Evolutionary conservation across 331 rosid genomes (phyloP).

Genomic region (Telfairia occidentalis): DNA sequence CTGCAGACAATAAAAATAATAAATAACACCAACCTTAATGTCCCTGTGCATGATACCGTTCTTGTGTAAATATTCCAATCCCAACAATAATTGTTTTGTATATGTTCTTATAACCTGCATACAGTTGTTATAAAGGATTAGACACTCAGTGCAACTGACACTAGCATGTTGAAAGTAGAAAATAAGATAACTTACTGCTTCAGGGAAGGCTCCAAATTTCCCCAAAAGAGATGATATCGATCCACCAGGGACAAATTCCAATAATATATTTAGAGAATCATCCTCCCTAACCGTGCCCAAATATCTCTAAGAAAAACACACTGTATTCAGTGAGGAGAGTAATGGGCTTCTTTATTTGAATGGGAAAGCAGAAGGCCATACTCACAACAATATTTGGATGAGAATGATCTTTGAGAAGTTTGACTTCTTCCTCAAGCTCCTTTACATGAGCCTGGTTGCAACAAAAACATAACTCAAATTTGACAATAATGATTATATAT

Average conservation of each 20-base stretch:
- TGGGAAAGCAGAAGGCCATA: slow-evolving; percentile 22
- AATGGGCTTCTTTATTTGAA: slow-evolving; percentile 10
- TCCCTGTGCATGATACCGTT: slow-evolving; percentile 99
- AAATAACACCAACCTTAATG: slow-evolving; percentile 53
- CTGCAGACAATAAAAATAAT: slow-evolving; percentile 5
- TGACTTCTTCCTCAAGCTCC: slow-evolving; percentile 99
- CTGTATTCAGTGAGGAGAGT: slow-evolving; percentile 20
- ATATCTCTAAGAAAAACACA: slow-evolving; percentile 57
- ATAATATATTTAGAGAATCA: slow-evolving; percentile 69
- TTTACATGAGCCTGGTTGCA: slow-evolving; percentile 65
- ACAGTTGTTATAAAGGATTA: not conserved
- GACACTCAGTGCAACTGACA: slow-evolving; percentile 11
- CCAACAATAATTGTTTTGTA: slow-evolving; percentile 77
- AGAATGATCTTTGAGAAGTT: slow-evolving; percentile 82
- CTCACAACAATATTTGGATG: slow-evolving; percentile 98
- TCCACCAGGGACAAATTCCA: slow-evolving; percentile 99
- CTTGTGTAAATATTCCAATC: slow-evolving; percentile 86
- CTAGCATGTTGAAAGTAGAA: slow-evolving; percentile 11
- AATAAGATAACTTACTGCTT: slow-evolving; percentile 63
- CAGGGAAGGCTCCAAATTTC: slow-evolving; percentile 97
- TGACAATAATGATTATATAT: not conserved
- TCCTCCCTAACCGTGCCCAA: slow-evolving; percentile 95
- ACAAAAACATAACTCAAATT: slow-evolving; percentile 18
- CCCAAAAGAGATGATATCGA: slow-evolving; percentile 95
- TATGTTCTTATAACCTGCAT: slow-evolving; percentile 73